These are phyloP conservation scores for Suhomyces bribrorum DNA, from an alignment of 1,139 yeast species.

Conservation along the genomic window DNA sequence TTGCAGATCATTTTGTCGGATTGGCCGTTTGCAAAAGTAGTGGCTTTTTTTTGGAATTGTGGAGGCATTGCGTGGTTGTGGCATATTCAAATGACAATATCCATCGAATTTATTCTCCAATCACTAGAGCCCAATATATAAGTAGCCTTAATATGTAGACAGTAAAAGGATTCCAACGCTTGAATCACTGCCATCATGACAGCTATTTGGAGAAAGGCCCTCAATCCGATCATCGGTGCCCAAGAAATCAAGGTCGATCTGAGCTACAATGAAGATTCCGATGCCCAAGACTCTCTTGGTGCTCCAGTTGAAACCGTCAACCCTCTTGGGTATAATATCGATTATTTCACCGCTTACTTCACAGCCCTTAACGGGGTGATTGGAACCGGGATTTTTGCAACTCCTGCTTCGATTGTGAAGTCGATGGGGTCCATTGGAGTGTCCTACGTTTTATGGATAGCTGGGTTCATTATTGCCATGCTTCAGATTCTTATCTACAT, in stretches of 20 bases:
- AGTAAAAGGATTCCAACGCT: neutral
- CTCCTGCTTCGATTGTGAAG: slow-evolving; percentile 37
- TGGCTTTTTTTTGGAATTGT: neutral
- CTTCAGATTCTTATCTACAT: slow-evolving; percentile 37
- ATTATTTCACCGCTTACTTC: slow-evolving; percentile 33
- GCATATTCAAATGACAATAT: neutral
- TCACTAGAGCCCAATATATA: neutral
- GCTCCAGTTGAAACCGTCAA: slow-evolving; percentile 42
- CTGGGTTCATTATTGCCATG: slow-evolving; percentile 39
- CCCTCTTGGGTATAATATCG: slow-evolving; percentile 42
- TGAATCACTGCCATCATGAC: slow-evolving; percentile 2
- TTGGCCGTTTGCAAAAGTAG: no score
- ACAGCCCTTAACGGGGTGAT: slow-evolving; percentile 42
- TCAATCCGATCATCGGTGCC: slow-evolving; percentile 7
- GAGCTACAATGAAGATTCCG: slow-evolving; percentile 6
- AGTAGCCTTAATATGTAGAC: slow-evolving; percentile 1
- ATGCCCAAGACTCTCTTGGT: slow-evolving; percentile 26
- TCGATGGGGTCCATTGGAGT: slow-evolving; percentile 46
- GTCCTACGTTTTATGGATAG: slow-evolving; percentile 43
- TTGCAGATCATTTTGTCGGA: no score
- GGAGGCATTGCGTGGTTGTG: slow-evolving; percentile 1
- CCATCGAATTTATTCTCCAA: slow-evolving; percentile 1
- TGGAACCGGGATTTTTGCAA: slow-evolving; percentile 50
- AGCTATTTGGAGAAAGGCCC: slow-evolving; percentile 2
- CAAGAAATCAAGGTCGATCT: slow-evolving; percentile 1